These are phyloP conservation scores for Bruguiera hainesii DNA, from an alignment of 441 rosid genomes.

Conservation along the genomic window DNA sequence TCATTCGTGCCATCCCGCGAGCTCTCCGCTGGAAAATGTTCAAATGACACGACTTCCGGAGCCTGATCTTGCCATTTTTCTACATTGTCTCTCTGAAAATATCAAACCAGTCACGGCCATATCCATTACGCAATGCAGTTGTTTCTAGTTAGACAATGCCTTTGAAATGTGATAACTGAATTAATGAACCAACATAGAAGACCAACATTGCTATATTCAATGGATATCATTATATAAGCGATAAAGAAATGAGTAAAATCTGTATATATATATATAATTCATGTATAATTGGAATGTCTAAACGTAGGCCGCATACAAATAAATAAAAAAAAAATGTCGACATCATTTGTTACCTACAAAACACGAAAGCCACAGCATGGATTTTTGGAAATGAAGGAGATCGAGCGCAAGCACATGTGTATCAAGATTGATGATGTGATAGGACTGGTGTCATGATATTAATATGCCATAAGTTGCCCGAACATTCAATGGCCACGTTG, in stretches of 20 bases:
- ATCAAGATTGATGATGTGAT: slow-evolving; percentile 25
- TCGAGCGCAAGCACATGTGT: slow-evolving; percentile 40
- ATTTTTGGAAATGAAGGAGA: slow-evolving; percentile 27
- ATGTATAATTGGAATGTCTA: too few species aligned
- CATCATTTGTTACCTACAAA: not conserved
- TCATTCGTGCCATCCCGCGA: slow-evolving; percentile 69
- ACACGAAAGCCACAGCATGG: not conserved
- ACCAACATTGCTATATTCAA: too few species aligned
- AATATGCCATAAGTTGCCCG: slow-evolving; percentile 17
- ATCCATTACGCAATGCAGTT: not conserved
- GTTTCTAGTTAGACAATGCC: too few species aligned
- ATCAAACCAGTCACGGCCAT: not conserved
- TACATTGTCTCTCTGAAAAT: slow-evolving; percentile 43
- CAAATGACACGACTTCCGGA: slow-evolving; percentile 78
- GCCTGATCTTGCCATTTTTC: slow-evolving; percentile 67
- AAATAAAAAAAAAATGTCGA: not conserved
- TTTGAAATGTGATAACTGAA: too few species aligned
- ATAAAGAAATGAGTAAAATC: too few species aligned
- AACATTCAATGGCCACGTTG: slow-evolving; percentile 1
- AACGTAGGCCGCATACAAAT: not conserved
- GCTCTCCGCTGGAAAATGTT: slow-evolving; percentile 77
- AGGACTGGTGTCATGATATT: slow-evolving; percentile 39
- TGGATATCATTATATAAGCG: too few species aligned
- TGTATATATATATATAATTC: not conserved
- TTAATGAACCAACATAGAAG: too few species aligned